These are phyloP conservation scores for Hyaloscypha hepaticicola DNA, from an alignment of 495 filamentous ascomycete genomes.

Conservation along the genomic window DNA sequence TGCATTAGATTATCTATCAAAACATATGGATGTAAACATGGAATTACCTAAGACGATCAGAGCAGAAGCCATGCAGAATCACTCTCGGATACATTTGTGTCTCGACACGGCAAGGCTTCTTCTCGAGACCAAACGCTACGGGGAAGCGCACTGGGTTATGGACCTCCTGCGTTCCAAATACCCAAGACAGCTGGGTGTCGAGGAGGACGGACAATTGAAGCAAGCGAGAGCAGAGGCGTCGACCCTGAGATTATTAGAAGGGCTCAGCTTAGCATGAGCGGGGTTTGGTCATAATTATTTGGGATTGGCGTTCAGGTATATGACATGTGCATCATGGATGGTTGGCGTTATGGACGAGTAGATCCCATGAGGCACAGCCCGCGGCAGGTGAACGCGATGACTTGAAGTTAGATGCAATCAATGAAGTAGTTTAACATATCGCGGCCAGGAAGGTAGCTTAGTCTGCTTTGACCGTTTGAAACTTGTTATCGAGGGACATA, in stretches of 20 bases:
- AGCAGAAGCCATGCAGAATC: neutral
- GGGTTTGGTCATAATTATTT: neutral
- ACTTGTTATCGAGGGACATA: no score
- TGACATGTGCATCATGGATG: neutral
- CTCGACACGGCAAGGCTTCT: slow-evolving; percentile 26
- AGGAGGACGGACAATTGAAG: slow-evolving; percentile 5
- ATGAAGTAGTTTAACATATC: neutral
- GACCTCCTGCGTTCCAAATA: slow-evolving; percentile 24
- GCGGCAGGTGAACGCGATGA: neutral
- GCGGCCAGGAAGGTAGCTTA: no score
- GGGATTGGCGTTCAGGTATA: neutral
- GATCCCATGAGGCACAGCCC: neutral
- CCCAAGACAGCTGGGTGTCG: slow-evolving; percentile 17
- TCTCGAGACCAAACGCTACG: slow-evolving; percentile 15
- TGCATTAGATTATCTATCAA: slow-evolving; percentile 21
- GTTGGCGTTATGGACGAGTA: neutral
- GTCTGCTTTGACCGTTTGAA: no score
- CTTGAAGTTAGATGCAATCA: neutral
- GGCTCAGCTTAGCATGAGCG: slow-evolving; percentile 5
- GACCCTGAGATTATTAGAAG: slow-evolving; percentile 24
- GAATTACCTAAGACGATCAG: neutral
- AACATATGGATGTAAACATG: neutral
- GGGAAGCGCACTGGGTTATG: slow-evolving; percentile 30
- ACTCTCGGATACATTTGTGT: slow-evolving; percentile 11
- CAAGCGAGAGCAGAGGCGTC: slow-evolving; percentile 24